Evolutionary conservation across 352 stramenopile genomes (phyloP).

Genomic region (Pythium myriotylum): DNA sequence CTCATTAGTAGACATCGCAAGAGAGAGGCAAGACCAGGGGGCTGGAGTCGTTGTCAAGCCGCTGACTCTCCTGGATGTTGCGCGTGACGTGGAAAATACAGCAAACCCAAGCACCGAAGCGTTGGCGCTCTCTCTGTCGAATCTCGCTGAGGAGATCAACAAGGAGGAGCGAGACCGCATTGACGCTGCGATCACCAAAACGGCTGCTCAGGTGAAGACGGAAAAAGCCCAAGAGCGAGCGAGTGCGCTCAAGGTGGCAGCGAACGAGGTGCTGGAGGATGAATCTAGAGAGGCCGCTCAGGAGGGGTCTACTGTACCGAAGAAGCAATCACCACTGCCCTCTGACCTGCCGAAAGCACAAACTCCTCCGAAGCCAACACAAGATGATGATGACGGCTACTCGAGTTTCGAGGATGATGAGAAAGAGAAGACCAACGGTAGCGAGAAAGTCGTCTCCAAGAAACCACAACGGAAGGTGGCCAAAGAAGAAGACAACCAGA

Average conservation of each 20-base stretch:
- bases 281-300: background rate
- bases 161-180: slow-evolving; percentile 41
- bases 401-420: slow-evolving; percentile 64
- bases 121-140: background rate
- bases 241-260: slow-evolving; percentile 29
- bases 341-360: background rate
- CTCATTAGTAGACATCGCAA: slow-evolving; percentile 44
- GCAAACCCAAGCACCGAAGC: background rate
- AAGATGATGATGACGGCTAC: slow-evolving; percentile 45
- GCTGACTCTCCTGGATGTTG: slow-evolving; percentile 52
- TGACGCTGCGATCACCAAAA: slow-evolving; percentile 34
- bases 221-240: slow-evolving; percentile 34
- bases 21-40: slow-evolving; percentile 15
- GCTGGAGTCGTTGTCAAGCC: slow-evolving; percentile 17
- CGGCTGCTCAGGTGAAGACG: slow-evolving; percentile 42
- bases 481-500: slow-evolving; percentile 24
- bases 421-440: too few species aligned
- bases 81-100: slow-evolving; percentile 25
- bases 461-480: slow-evolving; percentile 16
- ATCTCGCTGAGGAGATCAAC: slow-evolving; percentile 55
- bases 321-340: background rate
- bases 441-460: slow-evolving; percentile 19
- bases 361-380: background rate
- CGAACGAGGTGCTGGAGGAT: slow-evolving; percentile 23
- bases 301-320: background rate